Evolutionary conservation across 331 rosid species (phyloP).

Genomic region (Pyrus hybrid): DNA sequence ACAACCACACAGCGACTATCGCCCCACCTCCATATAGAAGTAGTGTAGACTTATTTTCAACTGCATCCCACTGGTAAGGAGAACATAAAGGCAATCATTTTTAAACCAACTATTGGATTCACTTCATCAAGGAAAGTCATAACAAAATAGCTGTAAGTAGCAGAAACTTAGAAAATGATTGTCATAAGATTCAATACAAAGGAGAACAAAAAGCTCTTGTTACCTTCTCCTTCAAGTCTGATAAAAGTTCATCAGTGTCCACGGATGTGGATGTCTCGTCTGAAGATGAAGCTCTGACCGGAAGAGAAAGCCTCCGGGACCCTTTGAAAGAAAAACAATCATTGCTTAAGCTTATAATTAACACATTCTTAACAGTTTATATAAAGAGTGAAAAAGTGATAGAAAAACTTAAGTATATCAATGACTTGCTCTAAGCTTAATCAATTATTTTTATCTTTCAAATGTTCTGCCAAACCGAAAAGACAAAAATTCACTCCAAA

Average conservation of each 20-base stretch:
- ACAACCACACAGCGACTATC: conserved; percentile 77
- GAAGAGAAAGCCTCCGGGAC: conserved; percentile 44
- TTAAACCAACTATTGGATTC: not conserved
- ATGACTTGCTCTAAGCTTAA: not conserved
- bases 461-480: not conserved
- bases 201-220: not conserved
- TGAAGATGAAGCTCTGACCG: conserved; percentile 67
- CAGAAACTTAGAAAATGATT: not conserved
- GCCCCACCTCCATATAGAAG: conserved; percentile 94
- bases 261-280: conserved; percentile 70
- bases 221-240: conserved; percentile 95
- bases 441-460: not conserved
- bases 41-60: conserved; percentile 95
- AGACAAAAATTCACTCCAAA: not conserved
- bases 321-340: conserved; percentile 23
- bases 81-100: conserved; percentile 13
- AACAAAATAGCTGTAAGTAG: not conserved
- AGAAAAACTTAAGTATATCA: not conserved
- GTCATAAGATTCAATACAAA: not conserved
- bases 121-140: conserved; percentile 1
- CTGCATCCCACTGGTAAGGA: conserved; percentile 77
- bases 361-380: not conserved
- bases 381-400: not conserved
- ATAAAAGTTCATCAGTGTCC: conserved; percentile 56
- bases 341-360: not conserved